Conservation (phyloP, 2,329 filamentous ascomycete species). For the Proliferodiscus dingleyae region DNA sequence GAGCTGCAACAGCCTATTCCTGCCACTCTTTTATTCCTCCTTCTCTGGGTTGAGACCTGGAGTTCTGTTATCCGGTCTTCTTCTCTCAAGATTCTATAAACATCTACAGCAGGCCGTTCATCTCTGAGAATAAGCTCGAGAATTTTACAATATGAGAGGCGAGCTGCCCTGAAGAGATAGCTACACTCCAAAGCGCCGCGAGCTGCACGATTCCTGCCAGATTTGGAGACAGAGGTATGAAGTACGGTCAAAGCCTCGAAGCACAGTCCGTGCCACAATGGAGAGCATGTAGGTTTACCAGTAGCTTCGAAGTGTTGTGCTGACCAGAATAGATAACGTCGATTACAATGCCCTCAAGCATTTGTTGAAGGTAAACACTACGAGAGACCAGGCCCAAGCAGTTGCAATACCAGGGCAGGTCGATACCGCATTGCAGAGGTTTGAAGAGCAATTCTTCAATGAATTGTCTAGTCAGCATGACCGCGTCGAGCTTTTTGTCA, state of each 20-base stretch:
- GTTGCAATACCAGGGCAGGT: conserved; percentile 70
- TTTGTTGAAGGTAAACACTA: conserved; percentile 76
- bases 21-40: too few relatives aligned
- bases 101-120: too few relatives aligned
- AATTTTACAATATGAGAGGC: background rate
- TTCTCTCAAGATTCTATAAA: too few relatives aligned
- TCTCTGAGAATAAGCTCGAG: too few relatives aligned
- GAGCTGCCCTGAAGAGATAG: background rate
- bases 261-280: conserved; percentile 76
- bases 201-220: too few relatives aligned
- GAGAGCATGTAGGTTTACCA: conserved; percentile 58
- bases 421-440: conserved; percentile 53
- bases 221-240: conserved; percentile 47
- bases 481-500: conserved; percentile 72
- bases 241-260: conserved; percentile 71
- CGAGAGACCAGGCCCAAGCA: conserved; percentile 62
- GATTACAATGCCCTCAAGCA: conserved; percentile 86
- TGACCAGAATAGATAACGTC: conserved; percentile 61
- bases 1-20: too few relatives aligned
- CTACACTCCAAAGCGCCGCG: background rate
- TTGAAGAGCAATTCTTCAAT: conserved; percentile 66
- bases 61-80: too few relatives aligned
- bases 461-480: conserved; percentile 72
- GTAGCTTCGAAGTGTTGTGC: conserved; percentile 1
- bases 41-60: too few relatives aligned